Percentiles rank a stretch among this genome's conserved stretches.
phyloP scores from a whole-genome alignment of 257 asterid genomes.

The Catharanthus roseus region DNA sequence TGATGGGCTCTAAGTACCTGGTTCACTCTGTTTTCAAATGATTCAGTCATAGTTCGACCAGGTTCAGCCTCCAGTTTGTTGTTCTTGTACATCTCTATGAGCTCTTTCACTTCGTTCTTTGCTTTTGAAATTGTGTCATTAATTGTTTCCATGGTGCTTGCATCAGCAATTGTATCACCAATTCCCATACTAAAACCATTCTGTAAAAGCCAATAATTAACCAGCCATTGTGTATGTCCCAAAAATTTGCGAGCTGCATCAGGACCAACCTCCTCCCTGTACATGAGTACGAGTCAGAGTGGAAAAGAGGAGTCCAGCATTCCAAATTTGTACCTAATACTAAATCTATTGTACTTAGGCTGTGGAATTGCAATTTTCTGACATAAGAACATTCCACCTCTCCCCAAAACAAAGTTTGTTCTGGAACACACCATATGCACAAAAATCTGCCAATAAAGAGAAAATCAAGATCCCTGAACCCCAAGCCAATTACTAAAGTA shows the following conservation, averaged over 20 bases:
- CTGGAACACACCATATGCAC: background rate
- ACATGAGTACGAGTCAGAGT: conserved; percentile 13
- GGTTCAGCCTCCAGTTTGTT: conserved; percentile 95
- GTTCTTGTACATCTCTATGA: conserved; percentile 64
- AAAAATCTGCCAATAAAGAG: background rate
- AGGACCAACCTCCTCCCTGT: conserved; percentile 99
- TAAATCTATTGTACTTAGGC: background rate
- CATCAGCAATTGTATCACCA: conserved; percentile 99
- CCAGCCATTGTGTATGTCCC: conserved; percentile 99
- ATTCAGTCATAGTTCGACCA: conserved; percentile 95
- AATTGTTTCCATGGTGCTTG: conserved; percentile 80
- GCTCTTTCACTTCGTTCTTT: conserved; percentile 82
- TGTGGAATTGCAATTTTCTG: background rate
- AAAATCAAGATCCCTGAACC: background rate
- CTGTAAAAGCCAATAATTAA: conserved; percentile 97
- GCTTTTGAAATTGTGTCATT: conserved; percentile 80
- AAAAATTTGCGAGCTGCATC: conserved; percentile 98
- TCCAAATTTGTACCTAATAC: background rate
- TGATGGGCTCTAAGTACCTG: conserved; percentile 45
- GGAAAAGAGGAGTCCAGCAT: background rate
- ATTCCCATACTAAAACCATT: conserved; percentile 94
- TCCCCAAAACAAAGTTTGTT: background rate
- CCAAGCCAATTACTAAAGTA: background rate
- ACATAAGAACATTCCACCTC: background rate
- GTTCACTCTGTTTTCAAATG: conserved; percentile 94